These are phyloP conservation scores for Scutellaria baicalensis DNA, from an alignment of 257 asterid genomes.

Conservation along the genomic window DNA sequence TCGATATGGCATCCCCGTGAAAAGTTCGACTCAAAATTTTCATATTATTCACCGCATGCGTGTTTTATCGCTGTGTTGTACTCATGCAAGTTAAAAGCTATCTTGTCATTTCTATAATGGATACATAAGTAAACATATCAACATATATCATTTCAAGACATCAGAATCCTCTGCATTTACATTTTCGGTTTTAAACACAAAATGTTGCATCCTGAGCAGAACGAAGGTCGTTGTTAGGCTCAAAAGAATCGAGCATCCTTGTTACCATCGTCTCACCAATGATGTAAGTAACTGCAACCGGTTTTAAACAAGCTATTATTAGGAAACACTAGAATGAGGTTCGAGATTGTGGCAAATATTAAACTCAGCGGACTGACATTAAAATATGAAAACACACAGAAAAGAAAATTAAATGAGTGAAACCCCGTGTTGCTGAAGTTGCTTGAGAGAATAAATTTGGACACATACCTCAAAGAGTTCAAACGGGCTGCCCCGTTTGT, in stretches of 20 bases:
- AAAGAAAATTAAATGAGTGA: background rate
- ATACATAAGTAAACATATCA: background rate
- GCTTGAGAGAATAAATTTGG: background rate
- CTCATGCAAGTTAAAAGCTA: background rate
- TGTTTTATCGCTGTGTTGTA: no score
- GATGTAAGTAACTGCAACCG: slow-evolving; percentile 76
- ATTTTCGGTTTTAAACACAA: slow-evolving; percentile 13
- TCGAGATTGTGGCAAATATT: background rate
- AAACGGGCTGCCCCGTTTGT: slow-evolving; percentile 76
- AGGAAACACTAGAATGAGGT: background rate
- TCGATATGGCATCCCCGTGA: no score
- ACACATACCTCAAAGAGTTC: slow-evolving; percentile 67
- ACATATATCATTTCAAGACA: background rate
- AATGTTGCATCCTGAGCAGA: slow-evolving; percentile 18
- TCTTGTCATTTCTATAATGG: background rate
- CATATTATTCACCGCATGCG: no score
- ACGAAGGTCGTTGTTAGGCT: background rate
- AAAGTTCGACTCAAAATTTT: no score
- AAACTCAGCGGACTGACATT: background rate
- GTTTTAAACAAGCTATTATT: background rate
- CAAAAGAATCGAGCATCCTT: background rate
- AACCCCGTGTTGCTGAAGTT: background rate
- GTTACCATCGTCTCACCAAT: slow-evolving; percentile 84
- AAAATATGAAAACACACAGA: background rate
- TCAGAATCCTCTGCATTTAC: slow-evolving; percentile 14